These are phyloP conservation scores for Avena insularis DNA, from an alignment of 176 grass and related monocot species.

Conservation along the genomic window DNA sequence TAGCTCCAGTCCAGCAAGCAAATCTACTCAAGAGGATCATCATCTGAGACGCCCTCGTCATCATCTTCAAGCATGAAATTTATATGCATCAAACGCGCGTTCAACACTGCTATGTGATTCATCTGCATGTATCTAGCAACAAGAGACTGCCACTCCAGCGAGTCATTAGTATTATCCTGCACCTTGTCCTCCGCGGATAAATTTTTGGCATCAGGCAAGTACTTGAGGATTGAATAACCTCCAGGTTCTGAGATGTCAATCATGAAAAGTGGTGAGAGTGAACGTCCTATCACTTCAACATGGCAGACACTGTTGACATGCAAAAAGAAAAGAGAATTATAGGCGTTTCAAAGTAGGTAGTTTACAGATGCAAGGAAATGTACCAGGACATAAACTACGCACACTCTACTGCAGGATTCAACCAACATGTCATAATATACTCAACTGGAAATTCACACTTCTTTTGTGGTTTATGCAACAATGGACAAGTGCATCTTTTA, in stretches of 20 bases:
- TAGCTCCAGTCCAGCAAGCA: conserved; percentile 17
- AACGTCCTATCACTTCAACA: conserved; percentile 75
- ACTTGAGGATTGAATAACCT: conserved; percentile 67
- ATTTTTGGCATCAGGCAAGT: conserved; percentile 47
- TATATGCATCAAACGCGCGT: conserved; percentile 45
- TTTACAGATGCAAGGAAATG: background rate
- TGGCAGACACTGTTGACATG: conserved; percentile 67
- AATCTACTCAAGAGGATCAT: conserved; percentile 29
- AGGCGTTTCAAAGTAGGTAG: background rate
- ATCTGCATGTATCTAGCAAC: conserved; percentile 50
- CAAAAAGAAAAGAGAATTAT: conserved; percentile 35
- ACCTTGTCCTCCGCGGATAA: background rate
- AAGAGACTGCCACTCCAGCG: conserved; percentile 51
- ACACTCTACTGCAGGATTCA: conserved; percentile 5
- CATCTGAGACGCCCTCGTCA: conserved; percentile 7
- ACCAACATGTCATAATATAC: background rate
- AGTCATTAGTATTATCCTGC: conserved; percentile 33
- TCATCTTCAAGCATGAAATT: conserved; percentile 49
- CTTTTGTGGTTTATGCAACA: conserved; percentile 1
- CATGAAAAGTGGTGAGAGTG: conserved; percentile 62
- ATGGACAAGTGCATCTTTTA: conserved; percentile 13
- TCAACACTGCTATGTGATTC: conserved; percentile 40
- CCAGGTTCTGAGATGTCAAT: conserved; percentile 45
- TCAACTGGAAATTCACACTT: background rate
- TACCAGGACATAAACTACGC: background rate